Conservation (phyloP, 345 rosid species). For the Trapa bicornis region DNA sequence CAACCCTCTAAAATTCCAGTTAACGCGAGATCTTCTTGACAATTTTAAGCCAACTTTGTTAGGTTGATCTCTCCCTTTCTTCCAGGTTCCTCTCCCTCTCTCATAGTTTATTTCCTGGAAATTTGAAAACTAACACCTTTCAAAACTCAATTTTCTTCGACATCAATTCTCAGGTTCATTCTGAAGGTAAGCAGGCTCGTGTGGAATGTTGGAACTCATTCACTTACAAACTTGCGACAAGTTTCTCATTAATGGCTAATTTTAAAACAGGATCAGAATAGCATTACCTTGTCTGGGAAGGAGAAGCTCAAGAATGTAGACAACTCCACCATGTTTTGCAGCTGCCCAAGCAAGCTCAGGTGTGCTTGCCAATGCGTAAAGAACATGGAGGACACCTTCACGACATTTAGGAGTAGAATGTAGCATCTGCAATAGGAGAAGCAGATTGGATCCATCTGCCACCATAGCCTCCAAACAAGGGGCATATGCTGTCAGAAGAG, state of each 20-base stretch:
- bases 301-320: constrained; percentile 91
- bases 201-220: not conserved
- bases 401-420: constrained; percentile 81
- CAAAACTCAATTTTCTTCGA: not conserved
- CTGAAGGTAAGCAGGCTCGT: not conserved
- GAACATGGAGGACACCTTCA: constrained; percentile 95
- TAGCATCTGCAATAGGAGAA: constrained; percentile 94
- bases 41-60: not conserved
- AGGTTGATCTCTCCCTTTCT: not conserved
- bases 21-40: not conserved
- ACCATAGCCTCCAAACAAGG: constrained; percentile 99
- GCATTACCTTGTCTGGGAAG: constrained; percentile 74
- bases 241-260: not conserved
- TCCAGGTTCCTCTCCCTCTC: not conserved
- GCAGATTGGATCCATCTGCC: constrained; percentile 95
- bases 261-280: constrained; percentile 5
- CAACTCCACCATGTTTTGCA: constrained; percentile 98
- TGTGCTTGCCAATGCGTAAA: constrained; percentile 96
- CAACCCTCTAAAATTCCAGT: not conserved
- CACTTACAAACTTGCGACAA: not conserved
- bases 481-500: constrained; percentile 86
- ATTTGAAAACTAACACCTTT: not conserved
- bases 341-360: constrained; percentile 99
- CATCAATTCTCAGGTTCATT: not conserved
- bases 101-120: constrained; percentile 11